Base-by-base conservation (phyloP, 106 monocot species). In the Platanthera guangdongensis region DNA sequence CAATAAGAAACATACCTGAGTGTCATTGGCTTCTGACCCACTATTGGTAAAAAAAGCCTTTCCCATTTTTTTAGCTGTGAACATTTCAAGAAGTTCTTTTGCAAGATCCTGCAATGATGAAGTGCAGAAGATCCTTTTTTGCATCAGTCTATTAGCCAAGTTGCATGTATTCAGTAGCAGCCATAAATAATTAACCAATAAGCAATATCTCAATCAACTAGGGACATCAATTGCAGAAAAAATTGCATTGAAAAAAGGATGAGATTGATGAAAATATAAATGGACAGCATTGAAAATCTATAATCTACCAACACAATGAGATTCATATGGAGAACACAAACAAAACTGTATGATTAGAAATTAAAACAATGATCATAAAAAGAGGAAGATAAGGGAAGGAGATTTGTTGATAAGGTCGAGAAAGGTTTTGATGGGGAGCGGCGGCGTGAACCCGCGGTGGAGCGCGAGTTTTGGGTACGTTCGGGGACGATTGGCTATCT, bases 1-100 rank as follows among this genome's bases (percentile, higher is more conserved):
- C 47, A 72, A 72, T 72, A 51, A 50, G 50, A 51, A 67, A 69
- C 81, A 78, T 57, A 94, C 97, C 94, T 99, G 97, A 47, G 97
- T 83, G 76, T 99, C 97, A 87, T 99, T 99, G 50, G 97, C 97
- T 84, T 99, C 97, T 71, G 97, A 99, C 16, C 97, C 97, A 81
- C 97, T 92, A 65, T 99, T 99, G 16, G 97, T 94, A 80, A 99
- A 99, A 82, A 94, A 99, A n/a, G 91, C 94, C 80, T 99, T 99
- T 57, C 89, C 93, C 97, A 99, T 99, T 79, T 94, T 86, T 64
- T 82, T 91, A 70, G 89, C 89, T 49, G 97, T 94, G 79, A 99
- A 99, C 16, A 86, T 80, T 18, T 87, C 86, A 78, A 94, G 84
- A 79, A 99, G 52, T 79, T 94, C 94, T 67, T 88, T 86, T 57